phyloP scores from a whole-genome alignment of 2,329 filamentous ascomycete species.

The Penicillium glabrum region DNA sequence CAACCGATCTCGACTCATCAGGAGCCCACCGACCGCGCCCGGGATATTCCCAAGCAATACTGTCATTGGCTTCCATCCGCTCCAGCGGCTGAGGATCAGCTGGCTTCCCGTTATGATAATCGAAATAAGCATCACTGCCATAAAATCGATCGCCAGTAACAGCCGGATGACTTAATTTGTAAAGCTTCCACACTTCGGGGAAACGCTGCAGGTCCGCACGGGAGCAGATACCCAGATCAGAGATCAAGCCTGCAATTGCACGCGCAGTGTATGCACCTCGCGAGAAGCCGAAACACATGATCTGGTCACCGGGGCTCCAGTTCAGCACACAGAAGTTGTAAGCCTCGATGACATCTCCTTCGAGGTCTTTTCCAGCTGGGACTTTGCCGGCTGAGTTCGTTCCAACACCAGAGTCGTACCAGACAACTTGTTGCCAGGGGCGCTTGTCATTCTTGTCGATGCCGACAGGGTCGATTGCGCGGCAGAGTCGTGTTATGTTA shows the following conservation, averaged over 20 bases:
- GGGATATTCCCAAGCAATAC: background rate
- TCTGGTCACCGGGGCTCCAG: conserved; percentile 18
- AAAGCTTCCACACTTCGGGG: conserved; percentile 19
- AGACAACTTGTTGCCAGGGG: conserved; percentile 30
- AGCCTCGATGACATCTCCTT: conserved; percentile 21
- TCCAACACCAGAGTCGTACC: conserved; percentile 34
- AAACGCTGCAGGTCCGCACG: conserved; percentile 18
- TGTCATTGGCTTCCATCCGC: conserved; percentile 1
- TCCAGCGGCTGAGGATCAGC: conserved; percentile 16
- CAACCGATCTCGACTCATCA: conserved; percentile 15
- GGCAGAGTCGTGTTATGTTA: conserved; percentile 34
- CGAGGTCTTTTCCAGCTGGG: conserved; percentile 17
- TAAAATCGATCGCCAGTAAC: conserved; percentile 15
- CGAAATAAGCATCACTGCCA: conserved; percentile 20
- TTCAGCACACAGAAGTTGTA: conserved; percentile 24
- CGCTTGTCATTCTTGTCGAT: conserved; percentile 22
- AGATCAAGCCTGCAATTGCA: conserved; percentile 21
- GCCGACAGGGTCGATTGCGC: conserved; percentile 27
- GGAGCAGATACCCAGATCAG: conserved; percentile 20
- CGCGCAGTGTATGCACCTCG: conserved; percentile 21
- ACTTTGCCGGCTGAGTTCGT: conserved; percentile 29
- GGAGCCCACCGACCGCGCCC: conserved; percentile 6
- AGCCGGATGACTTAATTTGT: conserved; percentile 6
- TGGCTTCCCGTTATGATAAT: conserved; percentile 20
- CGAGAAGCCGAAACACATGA: conserved; percentile 24